Percentiles rank a stretch among this genome's conserved stretches.
Evolutionary conservation across 192 early-diverging fungal genomes (phyloP).

Genomic region (Cladochytrium replicatum): DNA sequence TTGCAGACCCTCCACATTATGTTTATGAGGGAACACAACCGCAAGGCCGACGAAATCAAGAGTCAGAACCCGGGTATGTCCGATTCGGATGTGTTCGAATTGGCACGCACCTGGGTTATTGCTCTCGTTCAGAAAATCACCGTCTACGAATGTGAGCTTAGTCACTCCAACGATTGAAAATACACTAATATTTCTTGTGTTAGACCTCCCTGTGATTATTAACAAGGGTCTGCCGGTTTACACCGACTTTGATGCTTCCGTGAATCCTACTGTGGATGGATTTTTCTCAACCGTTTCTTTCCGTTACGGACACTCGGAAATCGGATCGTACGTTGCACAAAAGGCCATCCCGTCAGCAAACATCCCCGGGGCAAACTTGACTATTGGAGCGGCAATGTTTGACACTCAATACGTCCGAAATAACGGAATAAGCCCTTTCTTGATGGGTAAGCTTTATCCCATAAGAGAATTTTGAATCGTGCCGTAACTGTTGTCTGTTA

Average conservation of each 20-base stretch:
- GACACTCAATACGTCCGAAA: no score
- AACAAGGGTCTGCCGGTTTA: background rate
- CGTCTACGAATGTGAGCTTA: no score
- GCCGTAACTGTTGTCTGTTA: no score
- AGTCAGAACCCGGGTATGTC: background rate
- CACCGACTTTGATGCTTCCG: background rate
- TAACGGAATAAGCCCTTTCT: no score
- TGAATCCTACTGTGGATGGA: conserved; percentile 2
- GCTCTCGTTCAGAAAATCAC: conserved; percentile 2
- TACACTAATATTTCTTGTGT: no score
- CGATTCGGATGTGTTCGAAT: conserved; percentile 2
- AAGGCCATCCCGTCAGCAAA: no score
- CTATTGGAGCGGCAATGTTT: no score
- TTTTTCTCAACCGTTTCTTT: conserved; percentile 1
- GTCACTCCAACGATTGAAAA: no score
- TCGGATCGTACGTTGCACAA: no score
- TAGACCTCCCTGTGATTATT: background rate
- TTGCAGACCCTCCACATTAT: conserved; percentile 7
- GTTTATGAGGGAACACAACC: conserved; percentile 13
- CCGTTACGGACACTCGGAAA: conserved; percentile 3
- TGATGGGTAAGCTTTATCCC: no score
- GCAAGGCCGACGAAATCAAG: background rate
- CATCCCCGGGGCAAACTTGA: no score
- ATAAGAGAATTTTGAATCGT: no score
- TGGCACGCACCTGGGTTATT: conserved; percentile 1